Base-by-base conservation (phyloP, 345 rosid genomes). In the Melaleuca quinquenervia region DNA sequence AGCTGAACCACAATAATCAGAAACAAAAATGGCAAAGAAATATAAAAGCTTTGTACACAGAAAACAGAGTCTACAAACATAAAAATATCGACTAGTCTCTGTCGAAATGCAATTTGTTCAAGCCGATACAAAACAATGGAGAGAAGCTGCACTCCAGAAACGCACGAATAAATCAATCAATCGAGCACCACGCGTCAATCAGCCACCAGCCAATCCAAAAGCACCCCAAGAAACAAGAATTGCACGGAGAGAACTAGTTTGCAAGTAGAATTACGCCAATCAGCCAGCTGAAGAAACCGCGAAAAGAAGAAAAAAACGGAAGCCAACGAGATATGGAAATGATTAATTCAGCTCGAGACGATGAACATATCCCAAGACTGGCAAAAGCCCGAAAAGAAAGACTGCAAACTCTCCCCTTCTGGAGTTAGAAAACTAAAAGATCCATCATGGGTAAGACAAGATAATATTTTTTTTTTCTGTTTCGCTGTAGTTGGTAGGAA, bases 1-100 rank as follows among this genome's bases (percentile, higher is more conserved):
- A 91, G 88, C 96, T 92, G 82, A 24, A n/a, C 70, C 84, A 78
- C 52, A 50, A 85, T 22, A 14, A 12, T 54, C 44, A 49, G 27
- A 75, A 70, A 24, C 26, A 26, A 82, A 82, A 26, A 82, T 82
- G 18, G 83, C 29, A 29, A 13, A 82, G 29, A 82, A 49, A 82
- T 12, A 49, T 8, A 82, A 49, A 82, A 82, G 32, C 36, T 82
- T 49, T 70, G 18, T 11, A 18, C 48, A 18, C 44, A 64, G 76
- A 64, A 29, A 64, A 29, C 76, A 64, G 29, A 29, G 76, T 29
- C 44, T 64, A 29, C 76, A 4, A 29, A 36, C 44, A 15, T 21
- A 44, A 44, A 44, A 29, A 15, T 29, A 29, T 64, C 76, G 44
- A 64, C 44, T 36, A 64, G 44, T 44, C 44, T 64, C 44, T 64